Conservation (phyloP, 2,329 filamentous ascomycete genomes). For the Fusarium liriodendri region DNA sequence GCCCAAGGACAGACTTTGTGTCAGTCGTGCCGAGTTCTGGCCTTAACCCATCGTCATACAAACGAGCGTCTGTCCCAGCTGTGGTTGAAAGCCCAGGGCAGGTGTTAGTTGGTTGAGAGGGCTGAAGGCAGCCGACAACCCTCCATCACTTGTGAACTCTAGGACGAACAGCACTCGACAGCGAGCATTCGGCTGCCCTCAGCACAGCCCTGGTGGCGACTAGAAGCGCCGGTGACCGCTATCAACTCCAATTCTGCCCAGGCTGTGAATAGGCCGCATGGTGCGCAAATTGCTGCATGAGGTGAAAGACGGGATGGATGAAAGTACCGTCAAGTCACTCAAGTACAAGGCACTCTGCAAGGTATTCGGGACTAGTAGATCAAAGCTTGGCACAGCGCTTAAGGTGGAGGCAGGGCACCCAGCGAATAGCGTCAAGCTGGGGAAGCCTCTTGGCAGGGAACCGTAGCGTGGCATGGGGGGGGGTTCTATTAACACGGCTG, state of each 20-base stretch:
- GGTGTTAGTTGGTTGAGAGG: background rate
- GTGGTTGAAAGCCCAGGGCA: background rate
- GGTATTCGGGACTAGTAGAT: background rate
- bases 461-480: background rate
- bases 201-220: slow-evolving; percentile 3
- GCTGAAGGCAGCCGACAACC: background rate
- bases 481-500: background rate
- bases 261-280: slow-evolving; percentile 1
- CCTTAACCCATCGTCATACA: slow-evolving; percentile 2
- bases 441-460: background rate
- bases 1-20: background rate
- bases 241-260: background rate
- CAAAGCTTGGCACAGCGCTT: background rate
- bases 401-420: background rate
- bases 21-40: background rate
- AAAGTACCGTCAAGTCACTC: slow-evolving; percentile 1
- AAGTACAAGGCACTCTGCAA: slow-evolving; percentile 5
- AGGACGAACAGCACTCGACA: background rate
- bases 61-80: background rate
- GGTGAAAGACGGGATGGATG: background rate
- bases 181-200: background rate
- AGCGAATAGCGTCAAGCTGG: background rate
- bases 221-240: background rate
- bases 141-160: background rate
- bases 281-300: slow-evolving; percentile 1